Percentiles rank a stretch among this genome's conserved stretches.
Conservation (phyloP, 2,329 filamentous ascomycete species). For the Chrysosporium keratinophilum region DNA sequence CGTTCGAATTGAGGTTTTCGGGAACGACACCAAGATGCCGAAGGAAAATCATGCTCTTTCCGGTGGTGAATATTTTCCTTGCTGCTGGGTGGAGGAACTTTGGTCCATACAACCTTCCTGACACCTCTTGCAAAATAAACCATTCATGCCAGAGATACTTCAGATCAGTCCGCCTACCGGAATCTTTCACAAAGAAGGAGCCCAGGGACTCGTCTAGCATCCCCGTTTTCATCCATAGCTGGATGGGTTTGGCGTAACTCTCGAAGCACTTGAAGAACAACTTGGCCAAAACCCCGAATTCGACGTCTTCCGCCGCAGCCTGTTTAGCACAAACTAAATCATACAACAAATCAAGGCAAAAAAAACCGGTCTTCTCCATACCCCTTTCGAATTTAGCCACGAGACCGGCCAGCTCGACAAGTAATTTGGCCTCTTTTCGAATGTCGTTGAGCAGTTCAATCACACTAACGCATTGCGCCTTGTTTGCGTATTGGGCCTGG, state of each 20-base stretch:
- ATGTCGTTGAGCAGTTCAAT: slow-evolving; percentile 52
- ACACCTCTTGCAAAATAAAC: slow-evolving; percentile 53
- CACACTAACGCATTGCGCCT: slow-evolving; percentile 53
- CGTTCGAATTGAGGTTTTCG: slow-evolving; percentile 27
- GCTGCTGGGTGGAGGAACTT: slow-evolving; percentile 61
- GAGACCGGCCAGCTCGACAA: slow-evolving; percentile 52
- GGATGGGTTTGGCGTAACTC: slow-evolving; percentile 69
- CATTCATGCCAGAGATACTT: slow-evolving; percentile 65
- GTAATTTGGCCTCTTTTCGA: slow-evolving; percentile 42
- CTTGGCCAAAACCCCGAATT: slow-evolving; percentile 54
- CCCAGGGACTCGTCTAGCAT: slow-evolving; percentile 55
- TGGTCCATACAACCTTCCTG: slow-evolving; percentile 56
- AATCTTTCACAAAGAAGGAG: slow-evolving; percentile 64
- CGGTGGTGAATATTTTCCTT: slow-evolving; percentile 68
- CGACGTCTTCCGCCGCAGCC: slow-evolving; percentile 51
- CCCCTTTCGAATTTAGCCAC: slow-evolving; percentile 44
- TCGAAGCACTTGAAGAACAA: slow-evolving; percentile 74
- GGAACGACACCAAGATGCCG: slow-evolving; percentile 50
- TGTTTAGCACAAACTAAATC: slow-evolving; percentile 60
- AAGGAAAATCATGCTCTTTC: slow-evolving; percentile 81
- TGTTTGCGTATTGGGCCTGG: slow-evolving; percentile 51
- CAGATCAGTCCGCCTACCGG: slow-evolving; percentile 42
- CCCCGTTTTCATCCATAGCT: slow-evolving; percentile 75
- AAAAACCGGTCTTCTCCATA: slow-evolving; percentile 47
- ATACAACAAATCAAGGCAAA: slow-evolving; percentile 69